phyloP scores from a whole-genome alignment of 768 basidiomycete species.

The Rubroboletus satanas region DNA sequence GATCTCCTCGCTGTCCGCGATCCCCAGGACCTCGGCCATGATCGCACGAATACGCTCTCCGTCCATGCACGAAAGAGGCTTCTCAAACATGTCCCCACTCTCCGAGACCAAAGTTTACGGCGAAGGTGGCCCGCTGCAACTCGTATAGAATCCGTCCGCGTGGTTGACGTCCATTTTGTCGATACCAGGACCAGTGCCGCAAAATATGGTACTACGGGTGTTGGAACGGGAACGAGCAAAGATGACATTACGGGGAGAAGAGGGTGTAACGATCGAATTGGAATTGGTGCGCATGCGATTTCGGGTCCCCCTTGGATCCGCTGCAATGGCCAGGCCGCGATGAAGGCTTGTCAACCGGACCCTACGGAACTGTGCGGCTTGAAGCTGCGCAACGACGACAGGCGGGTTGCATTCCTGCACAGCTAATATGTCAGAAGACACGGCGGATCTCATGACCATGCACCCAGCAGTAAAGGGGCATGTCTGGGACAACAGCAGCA shows the following conservation, averaged over 20 bases:
- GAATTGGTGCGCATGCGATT: constrained; percentile 26
- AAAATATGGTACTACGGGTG: constrained; percentile 17
- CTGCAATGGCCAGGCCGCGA: constrained; percentile 39
- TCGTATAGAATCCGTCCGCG: constrained; percentile 1
- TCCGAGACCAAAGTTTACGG: constrained; percentile 43
- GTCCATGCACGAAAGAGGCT: not conserved
- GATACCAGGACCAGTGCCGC: not conserved
- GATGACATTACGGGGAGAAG: constrained; percentile 28
- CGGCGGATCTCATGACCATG: too few species aligned
- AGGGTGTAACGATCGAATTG: constrained; percentile 24
- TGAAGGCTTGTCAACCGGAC: constrained; percentile 49
- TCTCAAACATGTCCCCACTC: not conserved
- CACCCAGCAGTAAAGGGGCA: too few species aligned
- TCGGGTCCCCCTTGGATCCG: constrained; percentile 9
- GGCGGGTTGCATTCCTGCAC: constrained; percentile 36
- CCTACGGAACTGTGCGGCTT: constrained; percentile 56
- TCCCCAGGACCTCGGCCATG: constrained; percentile 45
- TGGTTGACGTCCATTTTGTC: constrained; percentile 8
- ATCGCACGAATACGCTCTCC: constrained; percentile 33
- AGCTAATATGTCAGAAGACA: constrained; percentile 43
- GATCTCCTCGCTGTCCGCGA: constrained; percentile 32
- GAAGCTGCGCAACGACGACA: constrained; percentile 51
- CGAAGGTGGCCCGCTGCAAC: constrained; percentile 27
- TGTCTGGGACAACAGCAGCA: too few species aligned
- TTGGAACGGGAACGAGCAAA: constrained; percentile 28